Evolutionary conservation across 106 monocot species (phyloP), one percentile per base, ranked within the genome.

Genomic region (Allium fistulosum): DNA sequence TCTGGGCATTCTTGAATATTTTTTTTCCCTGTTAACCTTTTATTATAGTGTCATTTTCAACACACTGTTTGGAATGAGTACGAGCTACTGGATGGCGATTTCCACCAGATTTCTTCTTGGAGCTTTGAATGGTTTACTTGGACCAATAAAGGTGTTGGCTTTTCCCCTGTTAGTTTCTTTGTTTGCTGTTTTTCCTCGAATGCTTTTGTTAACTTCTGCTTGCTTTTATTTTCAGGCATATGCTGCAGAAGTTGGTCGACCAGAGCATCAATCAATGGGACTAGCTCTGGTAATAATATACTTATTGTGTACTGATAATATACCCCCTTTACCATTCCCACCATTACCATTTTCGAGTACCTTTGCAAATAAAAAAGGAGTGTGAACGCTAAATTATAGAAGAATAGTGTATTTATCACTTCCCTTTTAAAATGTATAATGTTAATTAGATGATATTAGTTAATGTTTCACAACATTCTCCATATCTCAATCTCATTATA

Each of bases 1-100:
- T 22, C 6, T 10, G 9, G 37, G 37, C 37, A 11, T 7, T 70
- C 13, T 74, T 28, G 11, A 10, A 65, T 13, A n/a, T 72, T 49
- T 49, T 62, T 58, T 59, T 58, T 10, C 13, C 45, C 49, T 58
- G 49, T n/a, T 68, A 53, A 22, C 4, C 17, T 56, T 51, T 14
- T 26, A 37, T 63, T 67, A 66, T 78, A 95, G 95, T 71, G 70
- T 86, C 11, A 76, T 95, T 55, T 85, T 91, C 53, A 95, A 95
- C 55, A 79, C 86, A 18, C 65, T 92, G 1, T 96, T 96, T 80
- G 96, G 96, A 13, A 69, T 96, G 46, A 96, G 96, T 71, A 58
- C 62, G 15, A 86, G 51, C 73, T 92, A 88, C 72, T 88, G 86
- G 91, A 96, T 92, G 91, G 96, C 96, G 66, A 84, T 96, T 69